phyloP scores from a whole-genome alignment of 1,284 basidiomycete genomes.

The Sparassis latifolia region DNA sequence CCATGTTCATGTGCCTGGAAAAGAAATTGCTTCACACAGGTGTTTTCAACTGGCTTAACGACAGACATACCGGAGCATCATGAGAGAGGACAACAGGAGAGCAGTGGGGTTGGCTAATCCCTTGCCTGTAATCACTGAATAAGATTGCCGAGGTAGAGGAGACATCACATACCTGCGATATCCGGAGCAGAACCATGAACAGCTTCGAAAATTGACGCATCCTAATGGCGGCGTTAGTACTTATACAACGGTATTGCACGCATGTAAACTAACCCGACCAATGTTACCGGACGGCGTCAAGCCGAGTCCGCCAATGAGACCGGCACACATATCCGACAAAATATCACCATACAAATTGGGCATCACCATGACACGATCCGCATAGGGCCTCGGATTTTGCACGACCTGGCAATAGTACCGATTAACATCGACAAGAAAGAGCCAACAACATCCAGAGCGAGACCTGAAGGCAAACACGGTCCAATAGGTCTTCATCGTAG shows the following conservation, averaged over 20 bases:
- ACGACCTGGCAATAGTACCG: slow-evolving; percentile 49
- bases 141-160: background rate
- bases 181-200: slow-evolving; percentile 96
- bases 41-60: background rate
- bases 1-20: slow-evolving; percentile 88
- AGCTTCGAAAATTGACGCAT: slow-evolving; percentile 99
- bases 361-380: slow-evolving; percentile 99
- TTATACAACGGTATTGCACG: background rate
- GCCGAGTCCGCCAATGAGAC: slow-evolving; percentile 96
- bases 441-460: slow-evolving; percentile 84
- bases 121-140: slow-evolving; percentile 55
- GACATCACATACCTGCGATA: slow-evolving; percentile 55
- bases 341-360: slow-evolving; percentile 99
- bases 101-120: slow-evolving; percentile 98
- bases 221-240: slow-evolving; percentile 39
- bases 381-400: slow-evolving; percentile 90
- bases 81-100: slow-evolving; percentile 87
- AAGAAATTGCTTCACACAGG: slow-evolving; percentile 7
- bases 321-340: slow-evolving; percentile 98
- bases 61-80: slow-evolving; percentile 83
- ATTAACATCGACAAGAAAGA: slow-evolving; percentile 54
- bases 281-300: slow-evolving; percentile 99
- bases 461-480: slow-evolving; percentile 93
- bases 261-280: slow-evolving; percentile 59
- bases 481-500: slow-evolving; percentile 97